Base-by-base conservation (phyloP, 2,329 filamentous ascomycete genomes). In the Colletotrichum karsti region DNA sequence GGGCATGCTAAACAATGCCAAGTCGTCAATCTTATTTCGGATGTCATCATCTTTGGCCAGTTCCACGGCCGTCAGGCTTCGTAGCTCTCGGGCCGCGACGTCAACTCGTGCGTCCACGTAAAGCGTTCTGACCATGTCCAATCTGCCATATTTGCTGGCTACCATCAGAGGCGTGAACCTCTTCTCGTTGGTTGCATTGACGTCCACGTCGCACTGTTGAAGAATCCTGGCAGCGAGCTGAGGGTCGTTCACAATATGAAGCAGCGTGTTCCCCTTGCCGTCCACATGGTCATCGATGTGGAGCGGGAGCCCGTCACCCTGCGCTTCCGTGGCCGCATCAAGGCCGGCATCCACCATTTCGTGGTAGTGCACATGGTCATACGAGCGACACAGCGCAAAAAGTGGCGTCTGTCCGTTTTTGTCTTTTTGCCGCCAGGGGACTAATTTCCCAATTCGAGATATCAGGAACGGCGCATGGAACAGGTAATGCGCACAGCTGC, bases 31-130 rank as follows among this genome's bases (percentile, higher is more conserved):
- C 73, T 93, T 91, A 80, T 98, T 99, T 41, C 96, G 90, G 26
- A 99, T 93, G 73, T 99, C 96, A 76, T 99, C 96, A 74, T 99
- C 97, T 77, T 99, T 99, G 55, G 97, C 96, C 51, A 99, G 86
- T 79, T 99, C 96, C 7, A 98, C 94, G 7, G 96, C 96, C 7
- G 95, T 98, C 73, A 99, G 84, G 0, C 96, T 96, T 67, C 96
- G 89, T 15, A 93, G 81, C 77, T 99, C 97, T 77, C 92, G 93
- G 30, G 95, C 90, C 44, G 92, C 90, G 13, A 95, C 82, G 76
- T 99, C 96, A 5, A 98, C 94, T 73, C 97, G 86, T 24, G 93
- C 89, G 76, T 99, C 96, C 44, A 91, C 88, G 78, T 97, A 98
- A 6, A 99, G 85, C 9, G 91, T 91, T 66, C 95, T 88, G 18